Conservation (phyloP, 2,329 filamentous ascomycete species). For the Tolypocladium cylindrosporum region DNA sequence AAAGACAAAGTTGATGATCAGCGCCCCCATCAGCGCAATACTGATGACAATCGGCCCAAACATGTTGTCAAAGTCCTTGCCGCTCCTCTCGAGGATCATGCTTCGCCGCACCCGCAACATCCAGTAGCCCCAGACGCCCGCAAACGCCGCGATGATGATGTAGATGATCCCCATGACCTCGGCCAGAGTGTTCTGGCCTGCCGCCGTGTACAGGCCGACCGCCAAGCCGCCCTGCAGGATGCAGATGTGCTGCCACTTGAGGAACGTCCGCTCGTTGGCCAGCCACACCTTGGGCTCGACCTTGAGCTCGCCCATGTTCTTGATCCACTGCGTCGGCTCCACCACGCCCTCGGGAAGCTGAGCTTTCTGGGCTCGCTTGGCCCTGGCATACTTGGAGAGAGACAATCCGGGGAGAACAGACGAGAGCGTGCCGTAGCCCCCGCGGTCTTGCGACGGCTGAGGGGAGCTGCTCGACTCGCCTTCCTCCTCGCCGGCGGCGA, state of each 20-base stretch:
- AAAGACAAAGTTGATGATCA: constrained; percentile 82
- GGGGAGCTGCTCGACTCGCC: constrained; percentile 23
- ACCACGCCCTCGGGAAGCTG: constrained; percentile 77
- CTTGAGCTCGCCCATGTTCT: constrained; percentile 82
- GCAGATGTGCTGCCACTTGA: constrained; percentile 96
- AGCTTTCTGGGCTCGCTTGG: constrained; percentile 38
- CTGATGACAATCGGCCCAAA: constrained; percentile 78
- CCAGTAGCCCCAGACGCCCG: constrained; percentile 77
- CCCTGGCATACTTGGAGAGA: constrained; percentile 62
- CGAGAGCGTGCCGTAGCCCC: constrained; percentile 47
- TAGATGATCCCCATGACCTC: constrained; percentile 75
- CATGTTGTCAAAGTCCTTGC: constrained; percentile 87
- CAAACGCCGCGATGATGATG: constrained; percentile 70
- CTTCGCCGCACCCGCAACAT: constrained; percentile 67
- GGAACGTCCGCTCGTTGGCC: constrained; percentile 93
- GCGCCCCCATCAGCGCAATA: constrained; percentile 63
- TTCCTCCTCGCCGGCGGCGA: constrained; percentile 21
- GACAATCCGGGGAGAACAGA: constrained; percentile 77
- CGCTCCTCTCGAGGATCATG: constrained; percentile 78
- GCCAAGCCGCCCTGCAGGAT: constrained; percentile 78
- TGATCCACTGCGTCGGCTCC: constrained; percentile 80
- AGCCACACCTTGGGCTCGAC: constrained; percentile 99
- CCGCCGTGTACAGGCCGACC: constrained; percentile 80
- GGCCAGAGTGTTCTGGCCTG: constrained; percentile 68
- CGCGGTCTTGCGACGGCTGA: constrained; percentile 19